Evolutionary conservation across 2,329 filamentous ascomycete species (phyloP).

Genomic region (Colletotrichum sp.): DNA sequence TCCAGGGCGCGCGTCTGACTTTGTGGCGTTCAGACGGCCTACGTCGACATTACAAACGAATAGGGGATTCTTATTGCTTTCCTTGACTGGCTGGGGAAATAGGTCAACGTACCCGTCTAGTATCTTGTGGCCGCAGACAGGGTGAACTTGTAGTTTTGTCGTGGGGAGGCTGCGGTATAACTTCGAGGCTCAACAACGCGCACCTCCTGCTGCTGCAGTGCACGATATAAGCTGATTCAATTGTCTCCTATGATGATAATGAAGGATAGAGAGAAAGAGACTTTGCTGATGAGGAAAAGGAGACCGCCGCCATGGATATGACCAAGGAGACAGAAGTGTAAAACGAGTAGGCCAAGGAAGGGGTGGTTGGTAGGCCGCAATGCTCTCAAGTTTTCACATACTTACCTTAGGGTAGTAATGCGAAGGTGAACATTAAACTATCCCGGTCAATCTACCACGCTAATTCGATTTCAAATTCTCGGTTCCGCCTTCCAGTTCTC

Average conservation of each 20-base stretch:
- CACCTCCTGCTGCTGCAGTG: not conserved
- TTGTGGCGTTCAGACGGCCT: not conserved
- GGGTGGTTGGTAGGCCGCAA: not conserved
- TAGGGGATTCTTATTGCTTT: not conserved
- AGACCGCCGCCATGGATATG: not conserved
- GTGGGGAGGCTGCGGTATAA: not conserved
- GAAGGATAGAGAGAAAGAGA: not conserved
- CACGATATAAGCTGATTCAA: not conserved
- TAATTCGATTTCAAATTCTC: not conserved
- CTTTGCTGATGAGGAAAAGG: not conserved
- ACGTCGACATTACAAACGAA: not conserved
- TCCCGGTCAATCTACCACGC: rapidly evolving
- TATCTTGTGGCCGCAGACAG: not conserved
- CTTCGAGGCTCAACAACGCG: not conserved
- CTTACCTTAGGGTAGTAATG: not conserved
- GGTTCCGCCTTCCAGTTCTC: not conserved
- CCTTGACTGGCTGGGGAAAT: not conserved
- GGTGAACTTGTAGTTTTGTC: not conserved
- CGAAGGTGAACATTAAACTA: not conserved
- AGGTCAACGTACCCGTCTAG: not conserved
- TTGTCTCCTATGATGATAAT: not conserved
- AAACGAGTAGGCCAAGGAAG: not conserved
- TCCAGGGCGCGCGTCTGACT: not conserved
- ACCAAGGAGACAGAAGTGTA: not conserved
- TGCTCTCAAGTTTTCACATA: not conserved